phyloP scores from a whole-genome alignment of 2,329 filamentous ascomycete genomes.

The Pseudonectria foliicola region DNA sequence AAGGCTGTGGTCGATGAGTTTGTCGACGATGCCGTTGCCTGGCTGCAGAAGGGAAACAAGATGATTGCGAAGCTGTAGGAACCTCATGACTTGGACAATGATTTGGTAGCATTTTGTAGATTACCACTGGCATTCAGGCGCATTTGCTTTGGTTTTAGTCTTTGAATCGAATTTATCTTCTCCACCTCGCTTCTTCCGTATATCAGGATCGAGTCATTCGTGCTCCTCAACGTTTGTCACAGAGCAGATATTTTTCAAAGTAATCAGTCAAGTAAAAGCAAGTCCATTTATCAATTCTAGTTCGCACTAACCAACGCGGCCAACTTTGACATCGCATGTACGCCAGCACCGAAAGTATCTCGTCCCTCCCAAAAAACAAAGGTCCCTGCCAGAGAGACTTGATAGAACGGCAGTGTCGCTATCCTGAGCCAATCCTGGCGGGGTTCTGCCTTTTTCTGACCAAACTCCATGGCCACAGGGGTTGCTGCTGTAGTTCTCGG shows the following conservation, averaged over 20 bases:
- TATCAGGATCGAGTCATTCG: too few species aligned
- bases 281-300: constrained; percentile 20
- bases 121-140: too few species aligned
- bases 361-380: not conserved
- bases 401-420: too few species aligned
- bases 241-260: too few species aligned
- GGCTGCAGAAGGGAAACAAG: constrained; percentile 61
- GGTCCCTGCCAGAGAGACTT: too few species aligned
- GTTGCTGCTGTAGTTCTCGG: not conserved
- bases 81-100: constrained; percentile 10
- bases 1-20: constrained; percentile 94
- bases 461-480: not conserved
- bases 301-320: constrained; percentile 27
- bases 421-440: too few species aligned
- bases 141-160: not conserved
- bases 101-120: constrained; percentile 5
- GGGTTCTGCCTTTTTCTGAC: constrained; percentile 9
- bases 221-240: too few species aligned
- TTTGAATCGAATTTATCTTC: too few species aligned
- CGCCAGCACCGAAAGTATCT: constrained; percentile 24
- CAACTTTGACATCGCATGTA: constrained; percentile 24
- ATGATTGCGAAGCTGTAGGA: constrained; percentile 63
- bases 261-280: constrained; percentile 5
- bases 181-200: too few species aligned
- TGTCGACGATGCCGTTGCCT: constrained; percentile 69